These are phyloP conservation scores for Alternaria angustiovoidea DNA, from an alignment of 2,329 filamentous ascomycete genomes.

Conservation along the genomic window DNA sequence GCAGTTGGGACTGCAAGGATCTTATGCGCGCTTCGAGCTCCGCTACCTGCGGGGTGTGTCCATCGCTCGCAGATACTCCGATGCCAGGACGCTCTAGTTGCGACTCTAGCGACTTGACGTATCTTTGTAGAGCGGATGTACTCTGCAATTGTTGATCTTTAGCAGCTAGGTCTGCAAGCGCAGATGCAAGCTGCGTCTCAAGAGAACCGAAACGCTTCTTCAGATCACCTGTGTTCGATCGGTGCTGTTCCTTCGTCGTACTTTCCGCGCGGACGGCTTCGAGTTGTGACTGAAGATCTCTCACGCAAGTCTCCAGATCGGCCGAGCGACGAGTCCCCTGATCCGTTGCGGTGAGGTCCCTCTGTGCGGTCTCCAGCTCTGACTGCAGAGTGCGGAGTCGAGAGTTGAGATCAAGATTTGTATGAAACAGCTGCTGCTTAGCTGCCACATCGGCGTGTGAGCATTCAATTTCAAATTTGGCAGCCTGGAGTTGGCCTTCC, in stretches of 20 bases:
- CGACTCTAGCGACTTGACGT: neutral
- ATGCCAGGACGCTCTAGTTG: neutral
- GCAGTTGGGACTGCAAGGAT: constrained; percentile 30
- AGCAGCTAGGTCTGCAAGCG: neutral
- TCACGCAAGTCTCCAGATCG: constrained; percentile 7
- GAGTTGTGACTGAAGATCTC: constrained; percentile 2
- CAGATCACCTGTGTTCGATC: constrained; percentile 10
- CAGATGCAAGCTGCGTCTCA: neutral
- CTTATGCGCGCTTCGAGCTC: constrained; percentile 14
- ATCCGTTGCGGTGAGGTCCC: neutral
- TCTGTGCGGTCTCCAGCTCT: constrained; percentile 25
- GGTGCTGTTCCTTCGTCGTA: constrained; percentile 28
- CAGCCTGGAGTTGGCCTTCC: constrained; percentile 31
- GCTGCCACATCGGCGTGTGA: constrained; percentile 34
- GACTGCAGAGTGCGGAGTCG: constrained; percentile 29
- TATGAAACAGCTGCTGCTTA: constrained; percentile 38
- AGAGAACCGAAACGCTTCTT: constrained; percentile 19
- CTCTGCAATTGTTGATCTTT: constrained; percentile 7
- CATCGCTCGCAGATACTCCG: neutral
- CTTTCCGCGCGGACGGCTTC: neutral
- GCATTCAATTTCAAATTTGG: constrained; percentile 38
- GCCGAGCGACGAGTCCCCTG: neutral
- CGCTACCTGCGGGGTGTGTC: constrained; percentile 3
- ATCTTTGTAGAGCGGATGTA: neutral
- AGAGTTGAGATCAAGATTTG: constrained; percentile 34